A percentile compares a stretch with the other conserved stretches of the same genome.
These are phyloP conservation scores for Nothophytophthora sp. DNA, from an alignment of 352 stramenopile genomes.

Conservation along the genomic window DNA sequence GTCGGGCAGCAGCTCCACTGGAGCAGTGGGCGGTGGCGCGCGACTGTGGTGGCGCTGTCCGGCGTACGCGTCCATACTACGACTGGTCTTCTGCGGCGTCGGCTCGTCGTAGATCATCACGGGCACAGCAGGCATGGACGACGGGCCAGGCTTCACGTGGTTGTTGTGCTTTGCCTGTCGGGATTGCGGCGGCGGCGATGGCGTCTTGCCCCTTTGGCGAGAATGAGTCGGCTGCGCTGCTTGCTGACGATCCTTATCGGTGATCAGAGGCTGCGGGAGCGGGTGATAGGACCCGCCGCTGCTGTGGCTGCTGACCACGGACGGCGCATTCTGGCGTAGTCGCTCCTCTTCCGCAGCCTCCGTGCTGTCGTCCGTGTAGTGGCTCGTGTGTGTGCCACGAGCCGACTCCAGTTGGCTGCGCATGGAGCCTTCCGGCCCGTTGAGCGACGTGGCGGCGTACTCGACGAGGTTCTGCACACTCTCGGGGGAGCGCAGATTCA, in stretches of 20 bases:
- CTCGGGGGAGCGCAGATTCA: slow-evolving; percentile 57
- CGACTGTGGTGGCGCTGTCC: slow-evolving; percentile 15
- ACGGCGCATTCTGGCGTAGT: slow-evolving; percentile 2
- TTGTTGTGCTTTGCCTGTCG: slow-evolving; percentile 14
- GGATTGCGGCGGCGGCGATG: slow-evolving; percentile 18
- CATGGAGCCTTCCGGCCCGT: slow-evolving; percentile 17
- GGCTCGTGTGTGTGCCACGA: slow-evolving; percentile 23
- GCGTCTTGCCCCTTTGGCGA: slow-evolving; percentile 3
- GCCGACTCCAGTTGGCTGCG: slow-evolving; percentile 18
- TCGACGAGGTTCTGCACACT: slow-evolving; percentile 41
- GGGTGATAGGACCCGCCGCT: slow-evolving; percentile 11
- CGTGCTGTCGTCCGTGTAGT: slow-evolving; percentile 35
- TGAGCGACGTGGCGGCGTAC: slow-evolving; percentile 37
- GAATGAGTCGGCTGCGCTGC: slow-evolving; percentile 6
- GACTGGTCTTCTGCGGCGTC: slow-evolving; percentile 12
- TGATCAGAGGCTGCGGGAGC: slow-evolving; percentile 28
- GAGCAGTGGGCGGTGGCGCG: slow-evolving; percentile 2
- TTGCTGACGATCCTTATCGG: slow-evolving; percentile 4
- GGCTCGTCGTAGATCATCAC: slow-evolving; percentile 24
- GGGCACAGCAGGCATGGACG: slow-evolving; percentile 24
- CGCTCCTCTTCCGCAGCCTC: slow-evolving; percentile 13
- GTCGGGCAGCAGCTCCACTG: slow-evolving; percentile 6
- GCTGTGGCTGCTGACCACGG: slow-evolving; percentile 29
- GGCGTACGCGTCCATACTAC: slow-evolving; percentile 19
- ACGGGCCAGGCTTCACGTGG: slow-evolving; percentile 16